Conservation (phyloP, 805 yeast species). For the Priceomyces carsonii region DNA sequence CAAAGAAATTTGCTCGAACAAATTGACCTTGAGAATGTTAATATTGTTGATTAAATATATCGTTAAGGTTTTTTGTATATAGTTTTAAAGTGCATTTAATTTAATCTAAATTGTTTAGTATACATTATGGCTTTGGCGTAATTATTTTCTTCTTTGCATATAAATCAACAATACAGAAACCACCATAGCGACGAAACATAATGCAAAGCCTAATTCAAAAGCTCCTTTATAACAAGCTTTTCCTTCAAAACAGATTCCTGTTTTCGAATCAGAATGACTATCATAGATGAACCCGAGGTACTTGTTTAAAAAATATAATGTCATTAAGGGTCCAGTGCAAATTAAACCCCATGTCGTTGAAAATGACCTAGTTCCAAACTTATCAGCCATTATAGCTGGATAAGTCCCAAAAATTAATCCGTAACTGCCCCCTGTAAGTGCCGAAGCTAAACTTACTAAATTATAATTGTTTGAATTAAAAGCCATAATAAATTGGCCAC, state of each 20-base stretch:
- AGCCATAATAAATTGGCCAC: constrained; percentile 39
- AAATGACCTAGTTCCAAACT: constrained; percentile 65
- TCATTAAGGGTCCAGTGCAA: constrained; percentile 67
- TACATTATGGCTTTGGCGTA: too few relatives aligned
- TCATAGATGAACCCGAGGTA: constrained; percentile 59
- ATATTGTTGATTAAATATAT: constrained; percentile 36
- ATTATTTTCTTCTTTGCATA: constrained; percentile 19
- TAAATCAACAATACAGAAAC: constrained; percentile 26
- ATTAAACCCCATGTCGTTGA: constrained; percentile 77
- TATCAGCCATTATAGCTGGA: constrained; percentile 75
- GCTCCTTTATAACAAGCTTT: constrained; percentile 40
- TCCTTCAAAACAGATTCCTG: constrained; percentile 40
- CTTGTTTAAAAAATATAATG: constrained; percentile 54
- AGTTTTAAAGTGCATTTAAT: not conserved
- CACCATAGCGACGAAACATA: constrained; percentile 27
- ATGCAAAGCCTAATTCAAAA: constrained; percentile 28
- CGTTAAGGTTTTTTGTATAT: constrained; percentile 3
- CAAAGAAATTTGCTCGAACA: constrained; percentile 44
- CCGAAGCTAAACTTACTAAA: constrained; percentile 50
- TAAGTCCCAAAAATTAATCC: constrained; percentile 73
- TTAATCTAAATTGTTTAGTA: too few relatives aligned
- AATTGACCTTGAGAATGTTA: constrained; percentile 45
- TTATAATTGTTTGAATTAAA: constrained; percentile 25
- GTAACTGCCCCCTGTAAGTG: constrained; percentile 62
- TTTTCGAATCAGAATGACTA: constrained; percentile 37